Conservation (phyloP, 1,284 basidiomycete genomes). For the Mycosarcoma mackinlayi region DNA sequence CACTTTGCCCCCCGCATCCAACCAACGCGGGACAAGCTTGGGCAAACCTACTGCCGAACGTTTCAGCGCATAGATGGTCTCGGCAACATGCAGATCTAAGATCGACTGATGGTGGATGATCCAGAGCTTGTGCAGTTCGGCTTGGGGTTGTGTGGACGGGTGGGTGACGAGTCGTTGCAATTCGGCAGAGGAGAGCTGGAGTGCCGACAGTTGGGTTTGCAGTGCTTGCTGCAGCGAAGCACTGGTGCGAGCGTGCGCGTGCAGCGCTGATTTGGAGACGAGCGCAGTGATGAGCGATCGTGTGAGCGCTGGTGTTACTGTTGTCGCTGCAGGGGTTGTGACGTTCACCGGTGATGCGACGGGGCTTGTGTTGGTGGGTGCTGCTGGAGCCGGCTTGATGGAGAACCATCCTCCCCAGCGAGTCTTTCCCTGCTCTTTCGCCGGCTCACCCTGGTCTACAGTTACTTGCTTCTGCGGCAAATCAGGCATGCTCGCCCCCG, state of each 20-base stretch:
- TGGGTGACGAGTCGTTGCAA: constrained; percentile 13
- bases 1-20: not conserved
- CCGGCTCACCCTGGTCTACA: not conserved
- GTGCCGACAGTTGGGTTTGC: constrained; percentile 50
- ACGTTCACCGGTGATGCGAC: too few species aligned
- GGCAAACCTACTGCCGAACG: not conserved
- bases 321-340: not conserved
- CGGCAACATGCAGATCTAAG: constrained; percentile 55
- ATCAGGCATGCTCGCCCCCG: constrained; percentile 13
- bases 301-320: constrained; percentile 37
- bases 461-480: too few species aligned
- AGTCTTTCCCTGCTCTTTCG: not conserved
- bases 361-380: not conserved
- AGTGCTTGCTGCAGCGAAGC: constrained; percentile 42
- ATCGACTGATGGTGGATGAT: constrained; percentile 49
- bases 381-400: not conserved
- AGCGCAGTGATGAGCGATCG: constrained; percentile 50
- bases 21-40: not conserved
- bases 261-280: constrained; percentile 50
- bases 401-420: constrained; percentile 20
- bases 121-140: constrained; percentile 51
- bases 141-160: not conserved
- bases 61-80: constrained; percentile 58
- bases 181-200: constrained; percentile 44
- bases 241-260: constrained; percentile 28